These are phyloP conservation scores for Helotiales sp. DNA, from an alignment of 2,329 filamentous ascomycete species.

Conservation along the genomic window DNA sequence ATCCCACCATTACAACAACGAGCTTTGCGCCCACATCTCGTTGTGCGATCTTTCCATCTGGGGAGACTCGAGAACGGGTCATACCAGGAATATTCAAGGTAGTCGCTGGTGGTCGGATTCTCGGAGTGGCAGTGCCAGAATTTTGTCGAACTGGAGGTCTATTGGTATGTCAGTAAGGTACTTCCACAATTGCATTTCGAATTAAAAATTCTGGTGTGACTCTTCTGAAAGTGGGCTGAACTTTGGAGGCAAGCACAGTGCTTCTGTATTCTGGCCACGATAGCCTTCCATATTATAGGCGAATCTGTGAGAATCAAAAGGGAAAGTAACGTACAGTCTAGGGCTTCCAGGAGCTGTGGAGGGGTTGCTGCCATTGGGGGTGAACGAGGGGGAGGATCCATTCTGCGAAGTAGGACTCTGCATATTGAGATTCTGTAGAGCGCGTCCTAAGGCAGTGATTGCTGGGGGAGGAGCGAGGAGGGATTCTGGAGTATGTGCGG, in stretches of 20 bases:
- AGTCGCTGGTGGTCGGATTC: slow-evolving; percentile 81
- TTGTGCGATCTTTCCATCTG: slow-evolving; percentile 91
- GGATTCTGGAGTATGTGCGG: slow-evolving; percentile 1
- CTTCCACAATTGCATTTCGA: not conserved
- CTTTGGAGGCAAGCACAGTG: not conserved
- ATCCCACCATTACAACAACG: slow-evolving; percentile 96
- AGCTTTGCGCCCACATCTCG: slow-evolving; percentile 95
- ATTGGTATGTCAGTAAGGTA: slow-evolving; percentile 18
- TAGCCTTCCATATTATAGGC: not conserved
- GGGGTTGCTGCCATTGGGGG: slow-evolving; percentile 29
- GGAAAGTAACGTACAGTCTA: slow-evolving; percentile 39
- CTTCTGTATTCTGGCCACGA: not conserved
- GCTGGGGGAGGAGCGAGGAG: slow-evolving; percentile 8
- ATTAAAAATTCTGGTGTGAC: not conserved
- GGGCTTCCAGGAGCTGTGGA: slow-evolving; percentile 42
- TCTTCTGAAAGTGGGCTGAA: not conserved
- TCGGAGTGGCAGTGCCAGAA: slow-evolving; percentile 77
- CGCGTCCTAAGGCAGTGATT: slow-evolving; percentile 22
- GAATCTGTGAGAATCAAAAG: not conserved
- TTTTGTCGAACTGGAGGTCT: slow-evolving; percentile 74
- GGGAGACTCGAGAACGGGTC: slow-evolving; percentile 93
- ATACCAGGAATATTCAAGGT: slow-evolving; percentile 96
- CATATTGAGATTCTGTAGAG: slow-evolving; percentile 19
- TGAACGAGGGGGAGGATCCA: slow-evolving; percentile 3
- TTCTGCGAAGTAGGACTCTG: slow-evolving; percentile 8